These are phyloP conservation scores for Letharia lupina DNA, from an alignment of 495 filamentous ascomycete genomes.

Conservation along the genomic window DNA sequence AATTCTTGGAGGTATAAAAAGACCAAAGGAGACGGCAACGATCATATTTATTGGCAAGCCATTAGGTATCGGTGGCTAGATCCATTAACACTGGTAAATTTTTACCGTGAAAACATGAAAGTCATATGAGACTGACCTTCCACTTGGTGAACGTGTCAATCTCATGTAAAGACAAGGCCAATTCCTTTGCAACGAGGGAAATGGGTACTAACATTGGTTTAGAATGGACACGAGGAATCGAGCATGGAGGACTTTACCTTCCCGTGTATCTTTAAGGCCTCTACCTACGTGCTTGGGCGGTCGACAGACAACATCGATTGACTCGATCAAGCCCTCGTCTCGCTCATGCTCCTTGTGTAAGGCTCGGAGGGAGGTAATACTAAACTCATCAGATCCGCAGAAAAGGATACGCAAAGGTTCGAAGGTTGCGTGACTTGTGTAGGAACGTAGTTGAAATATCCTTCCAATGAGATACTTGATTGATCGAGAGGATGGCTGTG, in stretches of 20 bases:
- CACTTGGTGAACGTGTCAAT: slow-evolving; percentile 75
- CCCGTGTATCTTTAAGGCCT: slow-evolving; percentile 57
- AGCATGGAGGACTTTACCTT: slow-evolving; percentile 44
- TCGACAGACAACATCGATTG: slow-evolving; percentile 81
- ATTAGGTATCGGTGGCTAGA: slow-evolving; percentile 48
- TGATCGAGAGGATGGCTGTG: not conserved
- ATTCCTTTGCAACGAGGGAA: slow-evolving; percentile 50
- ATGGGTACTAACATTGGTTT: slow-evolving; percentile 57
- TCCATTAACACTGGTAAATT: slow-evolving; percentile 9
- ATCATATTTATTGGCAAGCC: slow-evolving; percentile 63
- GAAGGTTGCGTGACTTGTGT: slow-evolving; percentile 30
- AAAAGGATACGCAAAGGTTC: slow-evolving; percentile 84
- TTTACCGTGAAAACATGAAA: not conserved
- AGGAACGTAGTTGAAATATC: not conserved
- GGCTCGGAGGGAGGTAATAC: slow-evolving; percentile 66
- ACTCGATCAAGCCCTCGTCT: slow-evolving; percentile 52
- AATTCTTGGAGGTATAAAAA: slow-evolving; percentile 73
- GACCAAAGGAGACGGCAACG: slow-evolving; percentile 91
- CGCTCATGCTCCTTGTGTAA: slow-evolving; percentile 52
- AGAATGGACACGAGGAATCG: slow-evolving; percentile 13
- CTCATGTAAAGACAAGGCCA: slow-evolving; percentile 61
- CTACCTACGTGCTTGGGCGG: slow-evolving; percentile 69
- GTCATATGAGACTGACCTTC: slow-evolving; percentile 43
- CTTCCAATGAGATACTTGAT: not conserved
- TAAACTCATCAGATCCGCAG: slow-evolving; percentile 91